Conservation (phyloP, 805 yeast genomes). For the Kazachstania martiniae region DNA sequence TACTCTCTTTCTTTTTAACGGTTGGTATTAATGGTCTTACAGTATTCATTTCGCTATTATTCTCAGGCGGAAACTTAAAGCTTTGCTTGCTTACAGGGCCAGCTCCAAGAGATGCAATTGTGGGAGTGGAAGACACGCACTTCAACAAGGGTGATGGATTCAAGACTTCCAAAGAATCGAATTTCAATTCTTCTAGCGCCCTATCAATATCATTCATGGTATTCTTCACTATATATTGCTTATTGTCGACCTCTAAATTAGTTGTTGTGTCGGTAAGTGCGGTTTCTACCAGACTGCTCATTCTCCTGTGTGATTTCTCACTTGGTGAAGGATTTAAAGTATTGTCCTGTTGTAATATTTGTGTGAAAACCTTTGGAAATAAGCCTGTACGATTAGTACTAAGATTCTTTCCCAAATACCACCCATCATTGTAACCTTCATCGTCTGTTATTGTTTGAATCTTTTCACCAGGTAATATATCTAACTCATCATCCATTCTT, state of each 20-base stretch:
- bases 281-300: slow-evolving; percentile 7
- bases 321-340: slow-evolving; percentile 33
- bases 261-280: not conserved
- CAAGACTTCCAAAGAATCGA: slow-evolving; percentile 20
- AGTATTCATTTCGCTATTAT: slow-evolving; percentile 2
- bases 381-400: slow-evolving; percentile 66
- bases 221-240: slow-evolving; percentile 1
- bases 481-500: slow-evolving; percentile 81
- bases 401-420: slow-evolving; percentile 85
- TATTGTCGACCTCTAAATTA: not conserved
- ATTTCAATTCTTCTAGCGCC: slow-evolving; percentile 52
- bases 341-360: not conserved
- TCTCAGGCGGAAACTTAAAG: no score
- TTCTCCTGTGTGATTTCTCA: slow-evolving; percentile 44
- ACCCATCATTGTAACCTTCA: slow-evolving; percentile 87
- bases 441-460: slow-evolving; percentile 87
- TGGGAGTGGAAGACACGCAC: no score
- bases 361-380: slow-evolving; percentile 81
- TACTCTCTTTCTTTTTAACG: not conserved
- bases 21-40: not conserved
- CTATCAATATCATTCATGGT: slow-evolving; percentile 64
- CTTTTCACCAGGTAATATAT: slow-evolving; percentile 68
- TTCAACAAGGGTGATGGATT: no score
- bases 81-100: no score
- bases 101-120: no score